Percentiles rank a stretch among this genome's conserved stretches.
These are phyloP conservation scores for Rhypophila decipiens DNA, from an alignment of 495 filamentous ascomycete genomes.

Conservation along the genomic window DNA sequence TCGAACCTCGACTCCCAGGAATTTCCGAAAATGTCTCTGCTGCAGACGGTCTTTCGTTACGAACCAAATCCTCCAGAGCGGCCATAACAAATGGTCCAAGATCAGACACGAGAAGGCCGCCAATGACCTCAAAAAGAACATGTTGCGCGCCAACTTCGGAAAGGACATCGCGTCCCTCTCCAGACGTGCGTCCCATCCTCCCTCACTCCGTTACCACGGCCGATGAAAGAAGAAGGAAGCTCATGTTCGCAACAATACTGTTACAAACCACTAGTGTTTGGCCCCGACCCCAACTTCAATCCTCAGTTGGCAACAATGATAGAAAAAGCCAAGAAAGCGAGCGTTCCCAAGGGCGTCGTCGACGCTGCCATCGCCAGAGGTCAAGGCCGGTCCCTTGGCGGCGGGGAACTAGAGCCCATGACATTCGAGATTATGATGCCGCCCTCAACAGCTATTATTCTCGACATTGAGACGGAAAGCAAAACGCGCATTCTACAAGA, in stretches of 20 bases:
- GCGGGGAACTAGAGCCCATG: conserved; percentile 64
- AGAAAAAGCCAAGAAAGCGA: conserved; percentile 75
- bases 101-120: conserved; percentile 91
- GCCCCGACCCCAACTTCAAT: conserved; percentile 66
- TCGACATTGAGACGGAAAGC: conserved; percentile 73
- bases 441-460: conserved; percentile 67
- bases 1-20: conserved; percentile 6
- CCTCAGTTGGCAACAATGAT: conserved; percentile 65
- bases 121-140: conserved; percentile 57
- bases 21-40: conserved; percentile 31
- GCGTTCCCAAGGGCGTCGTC: conserved; percentile 76
- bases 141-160: conserved; percentile 36
- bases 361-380: conserved; percentile 80
- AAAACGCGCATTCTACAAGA: conserved; percentile 67
- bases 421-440: conserved; percentile 80
- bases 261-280: conserved; percentile 44
- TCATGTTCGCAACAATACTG: conserved; percentile 11
- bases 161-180: conserved; percentile 48
- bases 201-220: not conserved
- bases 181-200: conserved; percentile 37
- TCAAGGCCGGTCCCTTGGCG: conserved; percentile 69
- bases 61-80: conserved; percentile 47
- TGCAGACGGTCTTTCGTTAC: conserved; percentile 49
- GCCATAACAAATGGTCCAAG: conserved; percentile 90
- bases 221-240: too few species aligned